phyloP scores from a whole-genome alignment of 768 basidiomycete species.

The Melanogaster broomeanus region DNA sequence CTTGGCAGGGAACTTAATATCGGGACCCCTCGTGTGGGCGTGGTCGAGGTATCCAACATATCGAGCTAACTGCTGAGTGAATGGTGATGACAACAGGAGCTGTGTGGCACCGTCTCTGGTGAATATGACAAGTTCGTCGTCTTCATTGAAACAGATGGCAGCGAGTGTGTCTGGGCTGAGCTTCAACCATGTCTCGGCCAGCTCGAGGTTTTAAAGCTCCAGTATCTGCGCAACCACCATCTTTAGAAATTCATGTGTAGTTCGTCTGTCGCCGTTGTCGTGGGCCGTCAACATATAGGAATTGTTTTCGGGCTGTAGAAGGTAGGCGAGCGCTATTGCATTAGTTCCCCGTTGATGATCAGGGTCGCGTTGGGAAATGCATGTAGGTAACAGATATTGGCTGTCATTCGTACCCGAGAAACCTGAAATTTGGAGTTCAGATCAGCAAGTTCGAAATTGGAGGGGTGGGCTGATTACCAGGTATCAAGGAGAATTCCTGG shows the following conservation, averaged over 20 bases:
- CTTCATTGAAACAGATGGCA: constrained; percentile 34
- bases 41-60: constrained; percentile 35
- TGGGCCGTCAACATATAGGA: constrained; percentile 15
- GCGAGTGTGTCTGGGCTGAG: constrained; percentile 17
- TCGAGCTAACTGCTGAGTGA: constrained; percentile 22
- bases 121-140: constrained; percentile 36
- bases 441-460: too few relatives aligned
- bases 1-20: constrained; percentile 28
- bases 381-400: constrained; percentile 38
- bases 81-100: constrained; percentile 28
- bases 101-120: constrained; percentile 31
- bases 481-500: constrained; percentile 41
- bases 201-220: constrained; percentile 44
- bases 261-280: constrained; percentile 14
- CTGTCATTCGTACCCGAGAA: constrained; percentile 45
- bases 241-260: constrained; percentile 21
- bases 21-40: constrained; percentile 34
- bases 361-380: constrained; percentile 32
- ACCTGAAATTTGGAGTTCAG: constrained; percentile 13
- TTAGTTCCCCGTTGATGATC: constrained; percentile 43
- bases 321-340: constrained; percentile 37
- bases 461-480: constrained; percentile 3
- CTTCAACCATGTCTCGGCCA: constrained; percentile 45
- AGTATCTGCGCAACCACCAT: constrained; percentile 47
- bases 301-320: constrained; percentile 27